Evolutionary conservation across 164 flowering plant genomes (phyloP).

Genomic region (Vitis rupestris): DNA sequence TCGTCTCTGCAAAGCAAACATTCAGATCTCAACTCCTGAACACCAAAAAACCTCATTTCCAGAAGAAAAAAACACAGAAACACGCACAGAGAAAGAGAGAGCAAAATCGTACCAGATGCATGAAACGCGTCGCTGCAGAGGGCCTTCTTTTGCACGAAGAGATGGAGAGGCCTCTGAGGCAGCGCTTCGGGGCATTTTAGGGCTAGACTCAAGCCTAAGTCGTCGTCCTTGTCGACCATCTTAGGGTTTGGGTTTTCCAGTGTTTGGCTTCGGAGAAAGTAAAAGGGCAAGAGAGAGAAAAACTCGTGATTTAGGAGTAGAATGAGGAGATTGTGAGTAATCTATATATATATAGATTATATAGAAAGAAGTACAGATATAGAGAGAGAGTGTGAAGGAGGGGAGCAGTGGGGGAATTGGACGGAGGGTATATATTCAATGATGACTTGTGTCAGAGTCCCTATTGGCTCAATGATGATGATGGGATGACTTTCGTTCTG

Average conservation of each 20-base stretch:
- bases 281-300: conserved; percentile 10
- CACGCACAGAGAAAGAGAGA: neutral
- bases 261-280: conserved; percentile 20
- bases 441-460: conserved; percentile 29
- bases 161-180: too few species aligned
- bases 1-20: conserved; percentile 9
- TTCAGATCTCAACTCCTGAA: conserved; percentile 17
- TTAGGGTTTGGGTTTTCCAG: conserved; percentile 2
- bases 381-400: conserved; percentile 1
- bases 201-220: too few species aligned
- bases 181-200: too few species aligned
- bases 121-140: too few species aligned
- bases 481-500: neutral
- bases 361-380: too few species aligned
- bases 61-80: neutral
- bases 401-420: neutral
- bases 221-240: neutral
- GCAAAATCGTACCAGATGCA: too few species aligned
- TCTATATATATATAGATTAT: conserved; percentile 2
- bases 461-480: conserved; percentile 28
- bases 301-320: conserved; percentile 13
- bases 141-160: too few species aligned
- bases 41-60: neutral
- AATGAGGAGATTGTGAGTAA: conserved; percentile 16
- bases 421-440: conserved; percentile 12